These are phyloP conservation scores for Botryotinia convoluta DNA, from an alignment of 2,329 filamentous ascomycete species.

Conservation along the genomic window DNA sequence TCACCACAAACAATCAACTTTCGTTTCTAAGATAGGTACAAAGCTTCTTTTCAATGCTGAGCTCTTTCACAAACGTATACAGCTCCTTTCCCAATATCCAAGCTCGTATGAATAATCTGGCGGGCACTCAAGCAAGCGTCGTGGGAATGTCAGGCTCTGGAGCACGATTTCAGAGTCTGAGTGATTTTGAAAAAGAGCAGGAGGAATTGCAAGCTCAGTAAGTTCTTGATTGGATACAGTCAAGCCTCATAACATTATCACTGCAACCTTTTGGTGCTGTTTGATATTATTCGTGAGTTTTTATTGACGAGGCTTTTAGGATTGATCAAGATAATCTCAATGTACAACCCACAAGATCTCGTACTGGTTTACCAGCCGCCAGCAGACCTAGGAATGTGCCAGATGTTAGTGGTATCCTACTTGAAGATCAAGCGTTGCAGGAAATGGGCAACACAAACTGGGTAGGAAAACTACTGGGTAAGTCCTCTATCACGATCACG, in stretches of 20 bases:
- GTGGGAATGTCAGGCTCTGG: background rate
- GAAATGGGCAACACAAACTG: constrained; percentile 36
- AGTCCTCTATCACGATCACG: background rate
- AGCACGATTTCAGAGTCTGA: background rate
- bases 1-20: background rate
- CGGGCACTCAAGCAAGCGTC: background rate
- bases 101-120: background rate
- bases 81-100: background rate
- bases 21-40: background rate
- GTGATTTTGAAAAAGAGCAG: constrained; percentile 12
- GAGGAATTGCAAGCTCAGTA: constrained; percentile 10
- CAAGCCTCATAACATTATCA: too few relatives aligned
- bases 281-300: too few relatives aligned
- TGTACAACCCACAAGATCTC: background rate
- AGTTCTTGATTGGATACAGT: background rate
- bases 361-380: background rate
- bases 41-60: background rate
- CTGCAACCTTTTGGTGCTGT: background rate
- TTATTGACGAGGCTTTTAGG: background rate
- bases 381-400: constrained; percentile 25
- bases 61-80: background rate
- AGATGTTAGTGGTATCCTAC: constrained; percentile 19
- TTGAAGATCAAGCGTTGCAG: constrained; percentile 25
- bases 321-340: background rate
- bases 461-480: constrained; percentile 35